A percentile compares a stretch with the other conserved stretches of the same genome.
Evolutionary conservation across 306 rosid species (phyloP).

Genomic region (Oemleria cerasiformis): DNA sequence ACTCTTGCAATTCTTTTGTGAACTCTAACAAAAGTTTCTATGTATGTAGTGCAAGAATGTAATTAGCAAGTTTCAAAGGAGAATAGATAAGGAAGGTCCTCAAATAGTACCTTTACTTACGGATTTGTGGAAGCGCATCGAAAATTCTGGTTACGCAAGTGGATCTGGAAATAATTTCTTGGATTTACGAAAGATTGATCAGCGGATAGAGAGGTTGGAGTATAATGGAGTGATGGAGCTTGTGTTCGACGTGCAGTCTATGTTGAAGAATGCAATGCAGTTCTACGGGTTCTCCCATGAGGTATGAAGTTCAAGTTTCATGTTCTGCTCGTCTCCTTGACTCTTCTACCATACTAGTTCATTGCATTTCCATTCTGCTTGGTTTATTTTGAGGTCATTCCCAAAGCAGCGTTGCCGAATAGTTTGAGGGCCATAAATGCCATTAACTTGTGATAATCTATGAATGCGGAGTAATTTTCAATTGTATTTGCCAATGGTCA

Average conservation of each 20-base stretch:
- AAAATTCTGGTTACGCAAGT: slow-evolving; percentile 53
- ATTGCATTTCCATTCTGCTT: slow-evolving; percentile 6
- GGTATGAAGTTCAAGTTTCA: slow-evolving; percentile 47
- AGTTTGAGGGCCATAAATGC: neutral
- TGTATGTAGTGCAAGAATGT: slow-evolving; percentile 83
- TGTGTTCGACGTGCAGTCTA: slow-evolving; percentile 79
- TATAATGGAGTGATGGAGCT: slow-evolving; percentile 84
- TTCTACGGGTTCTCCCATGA: slow-evolving; percentile 70
- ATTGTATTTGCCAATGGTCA: neutral
- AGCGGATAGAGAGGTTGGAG: slow-evolving; percentile 79
- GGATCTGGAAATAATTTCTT: slow-evolving; percentile 60
- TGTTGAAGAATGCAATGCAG: slow-evolving; percentile 87
- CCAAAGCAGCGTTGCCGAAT: neutral
- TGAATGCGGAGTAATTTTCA: neutral
- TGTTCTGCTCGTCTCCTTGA: slow-evolving; percentile 1
- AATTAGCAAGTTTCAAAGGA: slow-evolving; percentile 81
- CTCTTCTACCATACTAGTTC: neutral
- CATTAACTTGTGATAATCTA: neutral
- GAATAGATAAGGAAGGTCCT: slow-evolving; percentile 83
- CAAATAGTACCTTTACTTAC: slow-evolving; percentile 88
- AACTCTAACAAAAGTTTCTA: slow-evolving; percentile 26
- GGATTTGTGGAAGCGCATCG: slow-evolving; percentile 84
- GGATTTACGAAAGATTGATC: slow-evolving; percentile 80
- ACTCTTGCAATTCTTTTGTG: slow-evolving; percentile 5
- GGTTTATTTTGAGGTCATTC: neutral